These are phyloP conservation scores for Pelagophyceae sp. DNA, from an alignment of 352 stramenopile species.

Conservation along the genomic window DNA sequence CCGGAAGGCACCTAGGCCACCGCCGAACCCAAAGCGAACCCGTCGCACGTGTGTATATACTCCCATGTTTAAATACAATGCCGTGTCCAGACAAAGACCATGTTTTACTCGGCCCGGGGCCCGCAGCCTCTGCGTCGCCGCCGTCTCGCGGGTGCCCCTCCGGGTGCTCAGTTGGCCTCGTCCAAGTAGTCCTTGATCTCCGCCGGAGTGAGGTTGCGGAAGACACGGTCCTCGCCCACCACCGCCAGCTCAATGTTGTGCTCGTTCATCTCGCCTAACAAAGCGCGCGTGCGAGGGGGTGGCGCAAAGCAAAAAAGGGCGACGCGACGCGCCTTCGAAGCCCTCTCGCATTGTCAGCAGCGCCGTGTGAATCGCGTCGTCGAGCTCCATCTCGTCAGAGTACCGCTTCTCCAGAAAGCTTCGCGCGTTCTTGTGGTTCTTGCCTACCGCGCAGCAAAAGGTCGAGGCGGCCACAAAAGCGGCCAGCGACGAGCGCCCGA, in stretches of 20 bases:
- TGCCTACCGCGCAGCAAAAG: too few species aligned
- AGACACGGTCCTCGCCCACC: slow-evolving; percentile 91
- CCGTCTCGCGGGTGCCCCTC: neutral
- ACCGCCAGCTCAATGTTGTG: slow-evolving; percentile 97
- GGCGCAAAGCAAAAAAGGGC: too few species aligned
- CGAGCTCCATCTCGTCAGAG: slow-evolving; percentile 93
- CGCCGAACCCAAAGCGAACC: neutral
- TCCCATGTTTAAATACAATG: too few species aligned
- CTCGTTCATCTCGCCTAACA: slow-evolving; percentile 93
- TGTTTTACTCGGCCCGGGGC: too few species aligned
- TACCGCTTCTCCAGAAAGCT: slow-evolving; percentile 96
- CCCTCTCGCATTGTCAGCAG: slow-evolving; percentile 96
- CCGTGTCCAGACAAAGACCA: too few species aligned
- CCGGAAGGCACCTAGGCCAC: neutral
- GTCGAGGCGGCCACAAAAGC: neutral
- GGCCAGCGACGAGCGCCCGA: neutral
- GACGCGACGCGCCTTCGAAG: too few species aligned
- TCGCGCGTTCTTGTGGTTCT: slow-evolving; percentile 95
- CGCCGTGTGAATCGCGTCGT: slow-evolving; percentile 98
- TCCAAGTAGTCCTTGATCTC: slow-evolving; percentile 99
- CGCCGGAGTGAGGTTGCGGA: slow-evolving; percentile 86
- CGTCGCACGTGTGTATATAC: too few species aligned
- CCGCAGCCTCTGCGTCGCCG: too few species aligned
- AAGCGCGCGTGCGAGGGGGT: too few species aligned
- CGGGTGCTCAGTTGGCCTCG: slow-evolving; percentile 79